These are phyloP conservation scores for Austropuccinia psidii DNA, from an alignment of 1,284 basidiomycete genomes.

Conservation along the genomic window DNA sequence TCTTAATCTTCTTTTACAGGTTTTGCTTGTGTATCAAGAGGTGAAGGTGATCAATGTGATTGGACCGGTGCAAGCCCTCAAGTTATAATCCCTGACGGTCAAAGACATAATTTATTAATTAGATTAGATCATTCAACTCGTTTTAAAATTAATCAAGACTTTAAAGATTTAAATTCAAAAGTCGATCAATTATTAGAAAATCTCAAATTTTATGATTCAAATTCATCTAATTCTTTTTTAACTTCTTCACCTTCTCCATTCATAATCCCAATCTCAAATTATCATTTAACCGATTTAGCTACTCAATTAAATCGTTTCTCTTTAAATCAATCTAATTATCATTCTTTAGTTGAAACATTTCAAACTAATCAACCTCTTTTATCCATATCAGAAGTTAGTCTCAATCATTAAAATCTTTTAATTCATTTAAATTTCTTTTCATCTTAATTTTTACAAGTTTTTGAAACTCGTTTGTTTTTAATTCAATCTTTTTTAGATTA, in stretches of 20 bases:
- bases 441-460: background rate
- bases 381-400: slow-evolving; percentile 18
- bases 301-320: slow-evolving; percentile 28
- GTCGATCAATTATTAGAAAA: background rate
- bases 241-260: background rate
- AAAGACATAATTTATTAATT: background rate
- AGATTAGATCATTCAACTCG: slow-evolving; percentile 1
- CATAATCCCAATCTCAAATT: slow-evolving; percentile 10
- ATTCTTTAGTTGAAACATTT: background rate
- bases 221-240: too few relatives aligned
- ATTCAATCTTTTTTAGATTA: background rate
- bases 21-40: slow-evolving; percentile 15
- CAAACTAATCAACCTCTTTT: background rate
- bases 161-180: background rate
- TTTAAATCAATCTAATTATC: slow-evolving; percentile 5
- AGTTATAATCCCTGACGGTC: slow-evolving; percentile 7
- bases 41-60: slow-evolving; percentile 30
- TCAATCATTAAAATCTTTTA: too few relatives aligned
- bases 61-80: slow-evolving; percentile 16
- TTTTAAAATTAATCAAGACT: slow-evolving; percentile 6
- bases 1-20: background rate
- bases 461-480: background rate
- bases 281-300: slow-evolving; percentile 14
- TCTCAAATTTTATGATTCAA: too few relatives aligned
- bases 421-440: background rate